A percentile compares a stretch with the other conserved stretches of the same genome.
These are phyloP conservation scores for Corymbia maculata DNA, from an alignment of 345 rosid species.

Conservation along the genomic window DNA sequence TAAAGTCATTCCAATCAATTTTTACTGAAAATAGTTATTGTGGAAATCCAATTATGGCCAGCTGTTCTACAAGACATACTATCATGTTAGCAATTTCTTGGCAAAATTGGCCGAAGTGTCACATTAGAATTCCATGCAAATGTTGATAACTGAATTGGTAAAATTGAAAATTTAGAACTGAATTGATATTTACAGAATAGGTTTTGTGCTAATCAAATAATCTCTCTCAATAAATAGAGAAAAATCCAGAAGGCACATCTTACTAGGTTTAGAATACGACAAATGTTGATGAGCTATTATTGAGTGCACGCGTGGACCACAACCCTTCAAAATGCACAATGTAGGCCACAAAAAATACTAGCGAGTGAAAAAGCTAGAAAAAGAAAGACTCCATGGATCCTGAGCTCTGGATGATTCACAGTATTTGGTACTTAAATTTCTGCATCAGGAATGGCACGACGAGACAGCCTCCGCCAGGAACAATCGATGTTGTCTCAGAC, in stretches of 20 bases:
- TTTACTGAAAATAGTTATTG: fast-evolving
- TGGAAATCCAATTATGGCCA: fast-evolving
- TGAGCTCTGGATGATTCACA: not conserved
- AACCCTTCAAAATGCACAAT: not conserved
- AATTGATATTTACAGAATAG: fast-evolving
- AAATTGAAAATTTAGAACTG: fast-evolving
- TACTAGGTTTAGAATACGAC: not conserved
- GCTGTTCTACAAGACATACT: fast-evolving
- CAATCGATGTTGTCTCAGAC: not conserved
- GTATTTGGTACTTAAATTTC: not conserved
- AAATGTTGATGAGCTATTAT: not conserved
- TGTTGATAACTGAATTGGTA: not conserved
- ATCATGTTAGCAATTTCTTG: fast-evolving
- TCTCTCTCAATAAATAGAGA: not conserved
- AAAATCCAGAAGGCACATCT: not conserved
- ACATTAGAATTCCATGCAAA: not conserved
- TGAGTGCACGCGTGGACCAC: not conserved
- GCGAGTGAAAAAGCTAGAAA: not conserved
- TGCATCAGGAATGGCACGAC: not conserved
- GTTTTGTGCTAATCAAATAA: too few relatives aligned
- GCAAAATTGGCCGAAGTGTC: fast-evolving
- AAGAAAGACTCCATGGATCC: not conserved
- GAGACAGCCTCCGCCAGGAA: not conserved
- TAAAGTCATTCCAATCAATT: not conserved
- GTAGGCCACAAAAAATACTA: not conserved